Base-by-base conservation (phyloP, 257 asterid species). In the Leptodermis oblonga region DNA sequence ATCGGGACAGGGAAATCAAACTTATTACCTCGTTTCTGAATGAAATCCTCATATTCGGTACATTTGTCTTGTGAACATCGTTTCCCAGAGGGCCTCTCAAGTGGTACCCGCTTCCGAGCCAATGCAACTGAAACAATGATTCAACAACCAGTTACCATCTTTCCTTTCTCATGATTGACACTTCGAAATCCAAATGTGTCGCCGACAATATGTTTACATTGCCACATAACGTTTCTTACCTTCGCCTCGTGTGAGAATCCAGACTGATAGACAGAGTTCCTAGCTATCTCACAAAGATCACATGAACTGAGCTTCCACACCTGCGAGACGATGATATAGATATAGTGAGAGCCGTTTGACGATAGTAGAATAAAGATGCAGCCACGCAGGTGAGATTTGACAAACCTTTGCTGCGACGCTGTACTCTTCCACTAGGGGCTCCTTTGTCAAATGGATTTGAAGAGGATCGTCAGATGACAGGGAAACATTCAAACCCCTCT, bases 281-380 rank as follows among this genome's bases (percentile, higher is more conserved):
- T 80, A 31, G 98, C 98, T 71, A 92, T 83, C 93, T 92, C 98
- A 60, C 98, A 88, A 9, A 92, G 95, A 82, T 92, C 98, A 70
- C 98, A 92, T 12, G 97, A 86, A 76, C 97, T 92, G 60, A 90
- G 90, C 86, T 92, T 92, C 98, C 98, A 92, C 37, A 92, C 97
- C 98, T 90, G 85, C 66, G 66, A 55, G 30, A 65, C 12, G 41
- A 55, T 33, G 62, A 56, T 37, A 73, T 33, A 56, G 46, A 59
- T 75, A n/a, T n/a, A n/a, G n/a, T n/a, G n/a, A n/a, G 30, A 78
- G 73, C 46, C 64, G 63, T 76, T 64, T 59, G 62, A 56, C 31
- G 23, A 41, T 66, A 59, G 74, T 55, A 20, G 26, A 37, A 33
- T 62, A 69, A 68, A 31, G 73, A 72, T 22, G 56, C n/a, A 75